phyloP scores from a whole-genome alignment of 1,284 basidiomycete species.

The Ustilago cynodontis region DNA sequence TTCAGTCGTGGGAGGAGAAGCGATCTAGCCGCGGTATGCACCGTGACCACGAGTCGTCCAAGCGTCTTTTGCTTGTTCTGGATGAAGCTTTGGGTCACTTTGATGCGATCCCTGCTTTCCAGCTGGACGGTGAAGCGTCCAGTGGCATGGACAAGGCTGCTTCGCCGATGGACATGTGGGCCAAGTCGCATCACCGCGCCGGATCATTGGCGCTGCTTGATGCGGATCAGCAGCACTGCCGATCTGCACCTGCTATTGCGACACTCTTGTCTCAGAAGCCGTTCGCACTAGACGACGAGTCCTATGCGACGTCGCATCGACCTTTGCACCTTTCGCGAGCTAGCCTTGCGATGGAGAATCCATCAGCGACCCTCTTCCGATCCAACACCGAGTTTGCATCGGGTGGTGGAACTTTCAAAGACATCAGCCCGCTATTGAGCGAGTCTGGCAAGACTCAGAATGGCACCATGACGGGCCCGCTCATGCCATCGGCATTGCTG shows the following conservation, averaged over 20 bases:
- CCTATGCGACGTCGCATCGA: conserved; percentile 9
- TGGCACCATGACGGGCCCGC: conserved; percentile 43
- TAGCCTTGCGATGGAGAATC: conserved; percentile 32
- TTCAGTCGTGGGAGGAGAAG: conserved; percentile 56
- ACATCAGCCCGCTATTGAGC: conserved; percentile 29
- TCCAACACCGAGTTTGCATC: conserved; percentile 31
- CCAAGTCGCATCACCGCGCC: conserved; percentile 33
- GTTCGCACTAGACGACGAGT: not conserved
- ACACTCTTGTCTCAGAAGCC: conserved; percentile 11
- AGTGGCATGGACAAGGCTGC: conserved; percentile 16
- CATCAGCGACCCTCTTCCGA: conserved; percentile 30
- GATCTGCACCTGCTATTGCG: conserved; percentile 52
- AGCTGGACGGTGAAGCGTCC: conserved; percentile 26
- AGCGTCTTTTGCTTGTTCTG: conserved; percentile 54
- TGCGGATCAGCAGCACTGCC: conserved; percentile 48
- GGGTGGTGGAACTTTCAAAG: conserved; percentile 22
- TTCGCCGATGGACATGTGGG: conserved; percentile 37
- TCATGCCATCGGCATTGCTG: conserved; percentile 48
- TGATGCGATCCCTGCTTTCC: conserved; percentile 46
- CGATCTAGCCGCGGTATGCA: conserved; percentile 40
- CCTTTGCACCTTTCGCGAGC: conserved; percentile 30
- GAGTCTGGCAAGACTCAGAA: conserved; percentile 42
- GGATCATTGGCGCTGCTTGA: conserved; percentile 31
- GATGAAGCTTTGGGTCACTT: conserved; percentile 53
- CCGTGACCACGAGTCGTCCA: conserved; percentile 47